Conservation (phyloP, 306 rosid species). For the Erythrophleum fordii region DNA sequence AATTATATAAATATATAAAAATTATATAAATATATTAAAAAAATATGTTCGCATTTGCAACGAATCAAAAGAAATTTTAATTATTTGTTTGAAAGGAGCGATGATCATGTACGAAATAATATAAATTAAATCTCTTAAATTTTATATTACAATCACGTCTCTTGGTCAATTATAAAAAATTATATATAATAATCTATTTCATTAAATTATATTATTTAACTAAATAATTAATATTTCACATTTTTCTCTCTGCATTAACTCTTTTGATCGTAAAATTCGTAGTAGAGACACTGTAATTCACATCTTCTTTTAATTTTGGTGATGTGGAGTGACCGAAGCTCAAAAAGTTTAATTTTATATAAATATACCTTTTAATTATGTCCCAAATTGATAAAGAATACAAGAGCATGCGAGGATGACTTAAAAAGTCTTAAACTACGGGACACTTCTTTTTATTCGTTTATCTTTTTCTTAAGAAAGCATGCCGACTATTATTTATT, state of each 20-base stretch:
- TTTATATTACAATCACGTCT: neutral
- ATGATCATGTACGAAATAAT: too few relatives aligned
- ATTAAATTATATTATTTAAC: neutral
- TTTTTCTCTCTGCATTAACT: neutral
- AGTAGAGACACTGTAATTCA: too few relatives aligned
- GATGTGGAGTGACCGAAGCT: too few relatives aligned
- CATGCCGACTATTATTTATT: too few relatives aligned
- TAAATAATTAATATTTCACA: neutral
- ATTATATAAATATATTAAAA: too few relatives aligned
- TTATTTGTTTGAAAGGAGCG: too few relatives aligned
- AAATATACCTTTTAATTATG: conserved; percentile 8
- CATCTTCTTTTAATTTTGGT: conserved; percentile 8
- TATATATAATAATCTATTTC: too few relatives aligned
- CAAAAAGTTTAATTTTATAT: neutral
- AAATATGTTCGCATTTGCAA: too few relatives aligned
- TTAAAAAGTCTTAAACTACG: neutral
- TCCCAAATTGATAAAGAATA: neutral
- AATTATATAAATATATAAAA: too few relatives aligned
- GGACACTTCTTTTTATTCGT: neutral
- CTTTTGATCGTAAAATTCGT: too few relatives aligned
- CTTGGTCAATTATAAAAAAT: neutral
- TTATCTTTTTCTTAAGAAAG: neutral
- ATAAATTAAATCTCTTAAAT: too few relatives aligned
- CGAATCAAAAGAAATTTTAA: too few relatives aligned
- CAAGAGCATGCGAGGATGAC: neutral